Evolutionary conservation across 768 basidiomycete species (phyloP).

Genomic region (Leucosporidium yakuticum): DNA sequence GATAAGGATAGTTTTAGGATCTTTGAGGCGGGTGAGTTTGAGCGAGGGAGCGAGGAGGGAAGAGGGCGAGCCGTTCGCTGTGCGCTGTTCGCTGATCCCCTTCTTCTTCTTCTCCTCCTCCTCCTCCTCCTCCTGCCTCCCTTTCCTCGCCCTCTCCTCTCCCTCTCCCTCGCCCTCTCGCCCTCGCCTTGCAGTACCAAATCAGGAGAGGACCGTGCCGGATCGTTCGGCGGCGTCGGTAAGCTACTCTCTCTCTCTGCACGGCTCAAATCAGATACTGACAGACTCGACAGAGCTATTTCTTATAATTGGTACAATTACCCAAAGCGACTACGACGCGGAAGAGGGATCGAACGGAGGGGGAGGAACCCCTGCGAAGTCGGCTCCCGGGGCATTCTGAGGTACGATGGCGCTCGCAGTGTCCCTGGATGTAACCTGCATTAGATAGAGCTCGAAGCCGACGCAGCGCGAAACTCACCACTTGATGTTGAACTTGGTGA

Average conservation of each 20-base stretch:
- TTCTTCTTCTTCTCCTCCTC: no score
- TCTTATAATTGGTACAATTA: background rate
- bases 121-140: no score
- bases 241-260: background rate
- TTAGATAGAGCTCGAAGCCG: no score
- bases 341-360: no score
- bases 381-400: no score
- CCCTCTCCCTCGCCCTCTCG: background rate
- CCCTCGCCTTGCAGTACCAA: conserved; percentile 17
- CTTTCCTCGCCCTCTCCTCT: background rate
- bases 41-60: background rate
- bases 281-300: background rate
- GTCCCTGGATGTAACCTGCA: no score
- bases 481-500: conserved; percentile 60
- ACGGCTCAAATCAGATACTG: background rate
- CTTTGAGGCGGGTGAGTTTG: conserved; percentile 31
- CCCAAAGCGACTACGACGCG: no score
- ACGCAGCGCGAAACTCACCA: conserved; percentile 40
- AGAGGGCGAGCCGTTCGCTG: background rate
- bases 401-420: no score
- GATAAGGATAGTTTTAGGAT: conserved; percentile 30
- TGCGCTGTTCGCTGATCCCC: no score
- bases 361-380: no score
- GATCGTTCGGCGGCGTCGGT: background rate
- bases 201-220: conserved; percentile 17